These are phyloP conservation scores for Aspergillus neotritici DNA, from an alignment of 2,329 filamentous ascomycete genomes.

Conservation along the genomic window DNA sequence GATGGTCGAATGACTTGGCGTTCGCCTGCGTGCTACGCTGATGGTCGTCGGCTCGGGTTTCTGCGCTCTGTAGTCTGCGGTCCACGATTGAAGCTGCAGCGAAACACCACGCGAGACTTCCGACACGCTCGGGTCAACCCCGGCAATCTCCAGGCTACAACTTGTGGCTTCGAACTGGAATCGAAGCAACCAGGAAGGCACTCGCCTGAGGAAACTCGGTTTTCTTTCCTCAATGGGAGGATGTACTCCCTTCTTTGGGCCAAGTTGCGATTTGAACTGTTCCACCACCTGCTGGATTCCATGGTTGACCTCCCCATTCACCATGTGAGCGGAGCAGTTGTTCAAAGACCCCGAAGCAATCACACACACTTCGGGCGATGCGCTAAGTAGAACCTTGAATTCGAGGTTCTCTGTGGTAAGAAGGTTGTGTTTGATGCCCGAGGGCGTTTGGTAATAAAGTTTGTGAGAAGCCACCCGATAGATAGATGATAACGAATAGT, in stretches of 20 bases:
- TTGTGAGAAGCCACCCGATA: constrained; percentile 79
- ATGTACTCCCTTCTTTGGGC: constrained; percentile 53
- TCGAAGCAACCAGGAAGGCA: constrained; percentile 80
- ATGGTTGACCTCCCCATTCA: constrained; percentile 85
- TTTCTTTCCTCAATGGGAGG: constrained; percentile 48
- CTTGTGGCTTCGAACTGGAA: constrained; percentile 81
- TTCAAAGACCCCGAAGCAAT: constrained; percentile 73
- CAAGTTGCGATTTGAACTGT: constrained; percentile 68
- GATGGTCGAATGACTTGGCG: constrained; percentile 64
- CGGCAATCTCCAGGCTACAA: constrained; percentile 85
- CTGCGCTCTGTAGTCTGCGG: constrained; percentile 80
- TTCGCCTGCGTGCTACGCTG: constrained; percentile 58
- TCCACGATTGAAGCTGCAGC: constrained; percentile 81
- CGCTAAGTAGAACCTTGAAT: constrained; percentile 75
- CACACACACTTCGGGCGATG: constrained; percentile 78
- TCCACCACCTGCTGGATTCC: constrained; percentile 86
- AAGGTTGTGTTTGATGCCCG: constrained; percentile 76
- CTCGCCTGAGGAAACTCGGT: constrained; percentile 65
- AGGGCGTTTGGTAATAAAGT: constrained; percentile 88
- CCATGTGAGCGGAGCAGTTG: constrained; percentile 82
- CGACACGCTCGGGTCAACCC: constrained; percentile 77
- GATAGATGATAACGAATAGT: constrained; percentile 80
- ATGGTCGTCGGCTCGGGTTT: constrained; percentile 55
- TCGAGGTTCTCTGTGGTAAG: constrained; percentile 85
- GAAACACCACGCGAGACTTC: constrained; percentile 75